These are phyloP conservation scores for Daldinia sp. DNA, from an alignment of 2,329 filamentous ascomycete species.

Conservation along the genomic window DNA sequence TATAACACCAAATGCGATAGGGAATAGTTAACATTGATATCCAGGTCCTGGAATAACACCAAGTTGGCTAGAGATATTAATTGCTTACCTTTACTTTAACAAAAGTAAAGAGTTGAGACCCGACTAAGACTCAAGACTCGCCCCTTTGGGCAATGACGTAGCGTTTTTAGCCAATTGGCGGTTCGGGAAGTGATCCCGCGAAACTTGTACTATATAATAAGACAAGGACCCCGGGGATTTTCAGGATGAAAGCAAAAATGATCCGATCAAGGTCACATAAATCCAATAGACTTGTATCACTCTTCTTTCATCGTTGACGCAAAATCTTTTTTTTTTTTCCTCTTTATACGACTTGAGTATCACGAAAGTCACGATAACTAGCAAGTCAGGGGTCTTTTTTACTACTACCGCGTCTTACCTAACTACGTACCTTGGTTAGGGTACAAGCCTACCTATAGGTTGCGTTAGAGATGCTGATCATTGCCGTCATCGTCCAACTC, in stretches of 20 bases:
- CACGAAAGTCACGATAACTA: background rate
- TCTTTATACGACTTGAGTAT: background rate
- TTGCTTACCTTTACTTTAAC: too few relatives aligned
- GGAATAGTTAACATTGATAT: too few relatives aligned
- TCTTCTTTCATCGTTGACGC: background rate
- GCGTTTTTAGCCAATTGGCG: background rate
- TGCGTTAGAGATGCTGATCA: conserved; percentile 14
- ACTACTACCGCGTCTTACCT: too few relatives aligned
- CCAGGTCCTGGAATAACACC: too few relatives aligned
- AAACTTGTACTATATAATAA: background rate
- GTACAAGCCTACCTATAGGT: too few relatives aligned
- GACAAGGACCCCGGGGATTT: background rate
- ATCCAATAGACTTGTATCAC: background rate
- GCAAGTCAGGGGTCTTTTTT: background rate
- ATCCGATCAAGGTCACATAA: background rate
- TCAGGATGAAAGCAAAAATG: background rate
- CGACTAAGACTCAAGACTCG: background rate
- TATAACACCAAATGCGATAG: too few relatives aligned
- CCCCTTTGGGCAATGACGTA: background rate
- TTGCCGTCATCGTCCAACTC: conserved; percentile 8
- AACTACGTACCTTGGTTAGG: background rate
- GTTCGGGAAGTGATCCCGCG: background rate
- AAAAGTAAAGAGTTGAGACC: background rate
- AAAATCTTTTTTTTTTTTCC: background rate
- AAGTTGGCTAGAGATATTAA: too few relatives aligned